Conservation (phyloP, 2,329 filamentous ascomycete species). For the Phialemoniopsis sp. region DNA sequence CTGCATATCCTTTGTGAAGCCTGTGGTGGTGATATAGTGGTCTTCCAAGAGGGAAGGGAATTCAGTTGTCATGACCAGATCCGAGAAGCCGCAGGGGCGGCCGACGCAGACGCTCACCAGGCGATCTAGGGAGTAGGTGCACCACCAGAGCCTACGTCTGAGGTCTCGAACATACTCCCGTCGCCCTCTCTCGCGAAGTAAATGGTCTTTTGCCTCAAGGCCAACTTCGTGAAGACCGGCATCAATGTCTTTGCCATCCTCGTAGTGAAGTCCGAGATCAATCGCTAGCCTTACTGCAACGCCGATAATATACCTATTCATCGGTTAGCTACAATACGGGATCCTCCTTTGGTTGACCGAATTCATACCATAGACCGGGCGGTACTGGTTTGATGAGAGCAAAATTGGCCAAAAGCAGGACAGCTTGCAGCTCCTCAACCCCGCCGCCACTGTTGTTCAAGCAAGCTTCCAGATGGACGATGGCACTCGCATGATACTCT, state of each 20-base stretch:
- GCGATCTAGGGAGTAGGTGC: slow-evolving; percentile 91
- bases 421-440: slow-evolving; percentile 89
- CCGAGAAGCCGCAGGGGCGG: slow-evolving; percentile 89
- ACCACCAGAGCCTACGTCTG: slow-evolving; percentile 90
- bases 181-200: slow-evolving; percentile 53
- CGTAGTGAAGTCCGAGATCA: slow-evolving; percentile 87
- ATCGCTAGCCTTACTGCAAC: slow-evolving; percentile 87
- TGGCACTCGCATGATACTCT: slow-evolving; percentile 93
- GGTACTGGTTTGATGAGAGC: slow-evolving; percentile 87
- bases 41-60: slow-evolving; percentile 89
- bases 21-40: slow-evolving; percentile 75
- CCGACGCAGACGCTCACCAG: slow-evolving; percentile 93
- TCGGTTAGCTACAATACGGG: no score
- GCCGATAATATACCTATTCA: slow-evolving; percentile 76
- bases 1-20: slow-evolving; percentile 50
- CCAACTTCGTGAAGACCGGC: slow-evolving; percentile 50
- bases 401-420: slow-evolving; percentile 85
- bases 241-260: slow-evolving; percentile 70
- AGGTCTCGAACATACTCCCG: slow-evolving; percentile 84
- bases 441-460: slow-evolving; percentile 83
- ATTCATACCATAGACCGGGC: slow-evolving; percentile 74
- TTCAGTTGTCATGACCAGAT: slow-evolving; percentile 92
- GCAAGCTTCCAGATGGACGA: slow-evolving; percentile 85
- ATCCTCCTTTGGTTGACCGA: neutral
- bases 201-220: slow-evolving; percentile 28